Base-by-base conservation (phyloP, 2,329 filamentous ascomycete species). In the Diaporthe australafricana region DNA sequence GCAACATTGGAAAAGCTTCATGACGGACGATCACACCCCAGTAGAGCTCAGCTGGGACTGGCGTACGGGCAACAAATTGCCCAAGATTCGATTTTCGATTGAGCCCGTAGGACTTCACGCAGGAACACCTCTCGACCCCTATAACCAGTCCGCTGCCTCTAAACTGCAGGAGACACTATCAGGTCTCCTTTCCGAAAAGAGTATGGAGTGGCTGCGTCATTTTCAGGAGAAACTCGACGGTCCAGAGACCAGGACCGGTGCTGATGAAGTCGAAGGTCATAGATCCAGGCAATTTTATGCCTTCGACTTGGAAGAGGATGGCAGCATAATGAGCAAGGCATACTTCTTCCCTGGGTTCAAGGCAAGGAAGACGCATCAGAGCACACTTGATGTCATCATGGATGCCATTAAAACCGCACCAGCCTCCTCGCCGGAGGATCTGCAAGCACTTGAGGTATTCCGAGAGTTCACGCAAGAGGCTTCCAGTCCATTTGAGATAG, bases 21-120 rank as follows among this genome's bases (percentile, higher is more conserved):
- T 83, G 81, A 83, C 81, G 3, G 82, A 84, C 60, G 79, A 83
- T 63, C 72, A 79, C 55, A 80, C 76, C 1, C 82, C 82, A 0
- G 74, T 83, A 8, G 81, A 83, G 73, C 70, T 83, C 2, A 83
- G 81, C 73, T 83, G 82, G 82, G 78, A 79, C 20, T 82, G 79
- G 76, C 40, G 67, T n/a, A 71, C 71, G 1, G 74, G 75, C 0
- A 38, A n/a, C 2, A 57, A 69, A 0, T 50, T 66, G 1, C 80
- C 81, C n/a, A 77, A 68, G 0, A 75, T 83, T 22, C 74, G 80
- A 1, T 82, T 78, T 35, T 78, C 79, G 1, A 73, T 81, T 1
- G 81, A 83, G 66, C 80, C 81, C 0, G 77, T 83, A 27, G 74
- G 75, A 16, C 63, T 57, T 2, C 62, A 74, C n/a, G 79, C 80